Conservation (phyloP, 2,329 filamentous ascomycete species). For the Phyllosticta paracitricarpa region DNA sequence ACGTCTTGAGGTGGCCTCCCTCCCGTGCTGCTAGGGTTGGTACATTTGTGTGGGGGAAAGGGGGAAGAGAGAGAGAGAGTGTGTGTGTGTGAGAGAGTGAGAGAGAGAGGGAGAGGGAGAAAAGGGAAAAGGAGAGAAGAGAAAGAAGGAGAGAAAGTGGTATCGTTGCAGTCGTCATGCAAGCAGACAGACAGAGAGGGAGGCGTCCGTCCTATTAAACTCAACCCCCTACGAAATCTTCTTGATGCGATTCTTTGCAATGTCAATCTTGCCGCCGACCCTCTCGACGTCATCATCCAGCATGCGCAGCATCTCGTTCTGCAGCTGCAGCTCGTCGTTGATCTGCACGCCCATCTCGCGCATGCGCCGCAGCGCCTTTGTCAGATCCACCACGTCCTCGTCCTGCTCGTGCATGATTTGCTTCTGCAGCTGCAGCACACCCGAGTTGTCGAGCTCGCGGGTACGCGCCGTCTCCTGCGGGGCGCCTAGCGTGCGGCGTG, state of each 20-base stretch:
- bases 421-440: slow-evolving; percentile 63
- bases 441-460: slow-evolving; percentile 64
- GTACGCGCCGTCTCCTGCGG: slow-evolving; percentile 70
- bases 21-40: too few species aligned
- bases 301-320: slow-evolving; percentile 59
- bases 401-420: slow-evolving; percentile 69
- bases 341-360: slow-evolving; percentile 71
- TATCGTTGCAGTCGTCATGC: not conserved
- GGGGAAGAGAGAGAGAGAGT: not conserved
- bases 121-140: not conserved
- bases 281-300: slow-evolving; percentile 58
- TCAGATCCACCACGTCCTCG: slow-evolving; percentile 57
- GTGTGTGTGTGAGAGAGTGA: not conserved
- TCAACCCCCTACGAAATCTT: slow-evolving; percentile 41
- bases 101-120: not conserved
- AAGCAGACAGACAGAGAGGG: not conserved
- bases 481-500: slow-evolving; percentile 58
- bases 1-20: too few species aligned
- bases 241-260: slow-evolving; percentile 62
- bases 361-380: slow-evolving; percentile 60
- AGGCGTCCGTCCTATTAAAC: not conserved
- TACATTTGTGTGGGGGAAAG: too few species aligned
- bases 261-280: slow-evolving; percentile 56
- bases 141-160: not conserved
- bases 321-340: slow-evolving; percentile 60